Conservation (phyloP, 805 yeast genomes). For the Wickerhamiella bombiphila region DNA sequence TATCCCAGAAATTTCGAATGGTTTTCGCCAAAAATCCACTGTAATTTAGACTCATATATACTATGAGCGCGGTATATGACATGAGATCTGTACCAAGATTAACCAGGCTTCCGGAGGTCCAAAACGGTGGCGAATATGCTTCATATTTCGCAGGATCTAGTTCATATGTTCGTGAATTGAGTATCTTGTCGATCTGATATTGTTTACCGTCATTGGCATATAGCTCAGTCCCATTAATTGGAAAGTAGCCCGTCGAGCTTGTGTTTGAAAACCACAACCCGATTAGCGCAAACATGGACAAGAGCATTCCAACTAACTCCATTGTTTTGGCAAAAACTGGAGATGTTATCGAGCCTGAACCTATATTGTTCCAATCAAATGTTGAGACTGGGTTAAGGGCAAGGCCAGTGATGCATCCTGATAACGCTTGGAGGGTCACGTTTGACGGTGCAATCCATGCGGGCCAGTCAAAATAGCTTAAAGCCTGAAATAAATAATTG, state of each 20-base stretch:
- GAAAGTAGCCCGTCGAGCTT: conserved; percentile 37
- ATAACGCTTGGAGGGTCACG: conserved; percentile 43
- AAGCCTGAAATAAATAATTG: conserved; percentile 46
- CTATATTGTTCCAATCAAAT: conserved; percentile 32
- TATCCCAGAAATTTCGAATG: conserved; percentile 1
- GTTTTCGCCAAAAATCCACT: conserved; percentile 7
- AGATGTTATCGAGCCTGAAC: conserved; percentile 23
- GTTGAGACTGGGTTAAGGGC: conserved; percentile 35
- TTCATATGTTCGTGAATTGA: conserved; percentile 23
- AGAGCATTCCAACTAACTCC: conserved; percentile 25
- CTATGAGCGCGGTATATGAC: conserved; percentile 38
- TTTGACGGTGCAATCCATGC: conserved; percentile 43
- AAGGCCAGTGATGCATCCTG: conserved; percentile 36
- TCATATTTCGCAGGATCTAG: conserved; percentile 33
- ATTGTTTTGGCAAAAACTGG: conserved; percentile 32
- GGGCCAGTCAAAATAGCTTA: conserved; percentile 51
- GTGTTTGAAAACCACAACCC: conserved; percentile 32
- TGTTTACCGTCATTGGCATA: conserved; percentile 31
- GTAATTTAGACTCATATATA: conserved; percentile 33
- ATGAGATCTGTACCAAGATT: conserved; percentile 39
- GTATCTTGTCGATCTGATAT: conserved; percentile 31
- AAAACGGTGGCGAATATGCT: conserved; percentile 42
- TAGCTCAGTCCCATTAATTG: conserved; percentile 31
- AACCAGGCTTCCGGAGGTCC: conserved; percentile 40
- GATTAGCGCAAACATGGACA: conserved; percentile 23